A percentile compares a stretch with the other conserved stretches of the same genome.
phyloP scores from a whole-genome alignment of 1,284 basidiomycete genomes.

The Neolentinus lepideus region DNA sequence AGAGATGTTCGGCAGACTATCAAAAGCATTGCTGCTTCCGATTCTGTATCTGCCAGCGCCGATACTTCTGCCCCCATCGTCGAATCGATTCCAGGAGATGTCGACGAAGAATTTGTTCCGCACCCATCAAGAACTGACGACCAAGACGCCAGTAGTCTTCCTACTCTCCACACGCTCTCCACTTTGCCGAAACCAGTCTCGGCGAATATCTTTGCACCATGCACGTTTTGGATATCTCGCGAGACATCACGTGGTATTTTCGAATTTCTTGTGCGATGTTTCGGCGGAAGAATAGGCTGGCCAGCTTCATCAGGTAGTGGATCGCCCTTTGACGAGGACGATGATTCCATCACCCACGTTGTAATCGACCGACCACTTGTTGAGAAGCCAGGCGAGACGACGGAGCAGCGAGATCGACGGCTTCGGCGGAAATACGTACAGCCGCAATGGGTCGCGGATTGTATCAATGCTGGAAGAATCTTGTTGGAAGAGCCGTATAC shows the following conservation, averaged over 20 bases:
- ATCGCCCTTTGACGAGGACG: constrained; percentile 69
- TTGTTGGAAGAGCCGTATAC: constrained; percentile 83
- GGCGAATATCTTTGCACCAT: constrained; percentile 74
- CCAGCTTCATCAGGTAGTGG: constrained; percentile 79
- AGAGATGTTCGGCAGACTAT: constrained; percentile 73
- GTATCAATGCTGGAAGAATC: constrained; percentile 83
- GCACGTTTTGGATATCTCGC: constrained; percentile 92
- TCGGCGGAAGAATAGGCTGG: constrained; percentile 91
- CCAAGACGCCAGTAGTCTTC: constrained; percentile 49
- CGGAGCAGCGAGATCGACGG: constrained; percentile 56
- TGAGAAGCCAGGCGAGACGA: constrained; percentile 41
- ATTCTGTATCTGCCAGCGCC: constrained; percentile 15
- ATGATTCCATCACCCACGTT: constrained; percentile 89
- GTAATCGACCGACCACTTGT: constrained; percentile 85
- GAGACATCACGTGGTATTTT: constrained; percentile 91
- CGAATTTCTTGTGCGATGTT: constrained; percentile 91
- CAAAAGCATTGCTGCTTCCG: constrained; percentile 44
- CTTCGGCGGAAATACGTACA: constrained; percentile 84
- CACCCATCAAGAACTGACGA: constrained; percentile 58
- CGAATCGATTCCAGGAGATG: constrained; percentile 22
- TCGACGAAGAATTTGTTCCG: constrained; percentile 66
- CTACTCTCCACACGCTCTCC: constrained; percentile 74
- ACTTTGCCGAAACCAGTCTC: constrained; percentile 46
- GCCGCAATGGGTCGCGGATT: constrained; percentile 98
- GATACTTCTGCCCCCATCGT: constrained; percentile 19